phyloP scores from a whole-genome alignment of 805 yeast genomes.

The Wickerhamia fluorescens region DNA sequence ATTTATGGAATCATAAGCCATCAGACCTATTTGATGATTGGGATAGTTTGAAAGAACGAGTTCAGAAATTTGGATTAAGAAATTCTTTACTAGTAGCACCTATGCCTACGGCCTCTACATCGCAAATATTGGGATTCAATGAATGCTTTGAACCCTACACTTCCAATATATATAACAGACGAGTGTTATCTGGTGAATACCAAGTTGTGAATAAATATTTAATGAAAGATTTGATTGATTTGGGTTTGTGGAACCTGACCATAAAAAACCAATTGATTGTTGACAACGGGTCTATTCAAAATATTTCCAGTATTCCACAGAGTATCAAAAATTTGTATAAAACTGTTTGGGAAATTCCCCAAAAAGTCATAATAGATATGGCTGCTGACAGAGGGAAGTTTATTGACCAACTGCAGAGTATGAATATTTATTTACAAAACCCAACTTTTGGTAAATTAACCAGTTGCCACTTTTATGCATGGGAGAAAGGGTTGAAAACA shows the following conservation, averaged over 20 bases:
- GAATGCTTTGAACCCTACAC: constrained; percentile 97
- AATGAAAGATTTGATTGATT: constrained; percentile 69
- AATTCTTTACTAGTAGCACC: constrained; percentile 88
- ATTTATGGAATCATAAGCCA: constrained; percentile 79
- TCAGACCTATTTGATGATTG: constrained; percentile 75
- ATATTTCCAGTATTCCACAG: constrained; percentile 64
- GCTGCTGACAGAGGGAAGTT: constrained; percentile 73
- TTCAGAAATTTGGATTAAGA: constrained; percentile 63
- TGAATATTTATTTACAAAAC: constrained; percentile 31
- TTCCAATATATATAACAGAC: constrained; percentile 82
- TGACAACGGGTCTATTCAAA: constrained; percentile 81
- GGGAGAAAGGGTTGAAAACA: constrained; percentile 33
- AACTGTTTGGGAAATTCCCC: constrained; percentile 96
- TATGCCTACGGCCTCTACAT: constrained; percentile 98
- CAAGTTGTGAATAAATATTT: constrained; percentile 88
- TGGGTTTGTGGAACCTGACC: constrained; percentile 76
- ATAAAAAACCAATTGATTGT: constrained; percentile 73
- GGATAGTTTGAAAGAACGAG: constrained; percentile 57
- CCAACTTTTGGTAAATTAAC: constrained; percentile 35
- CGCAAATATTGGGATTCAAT: constrained; percentile 87
- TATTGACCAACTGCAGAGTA: constrained; percentile 48
- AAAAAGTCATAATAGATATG: constrained; percentile 77
- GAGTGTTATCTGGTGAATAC: constrained; percentile 90
- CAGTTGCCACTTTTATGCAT: constrained; percentile 38
- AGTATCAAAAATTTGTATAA: constrained; percentile 74